Evolutionary conservation across 1,139 yeast species (phyloP), one percentile per base, ranked within the genome.

Genomic region (Kurtzmaniella quercitrusa): DNA sequence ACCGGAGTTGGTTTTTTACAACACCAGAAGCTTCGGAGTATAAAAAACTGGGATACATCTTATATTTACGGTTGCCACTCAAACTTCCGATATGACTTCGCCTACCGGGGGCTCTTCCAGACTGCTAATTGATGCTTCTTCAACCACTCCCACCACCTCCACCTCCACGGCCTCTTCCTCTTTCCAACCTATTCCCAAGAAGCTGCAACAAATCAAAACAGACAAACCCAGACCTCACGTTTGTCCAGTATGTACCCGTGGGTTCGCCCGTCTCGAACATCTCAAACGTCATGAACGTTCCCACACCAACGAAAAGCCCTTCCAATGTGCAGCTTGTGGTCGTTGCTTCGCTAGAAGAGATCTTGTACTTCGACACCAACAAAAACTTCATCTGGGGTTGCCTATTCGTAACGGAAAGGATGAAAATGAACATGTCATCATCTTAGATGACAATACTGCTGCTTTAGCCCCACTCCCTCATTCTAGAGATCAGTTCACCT

Each of bases 121-220:
- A 15, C 11, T 17, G 12, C 18, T 16, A 14, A 15, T 16, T 14
- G 18, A 10, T 10, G 25, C 38, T 8, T n/a, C n/a, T n/a, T n/a
- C n/a, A n/a, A n/a, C n/a, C n/a, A n/a, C n/a, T n/a, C n/a, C n/a
- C n/a, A n/a, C n/a, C n/a, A n/a, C n/a, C n/a, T n/a, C n/a, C n/a
- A n/a, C n/a, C n/a, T n/a, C n/a, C n/a, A n/a, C 38, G 8, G 14
- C 43, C 12, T n/a, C 37, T 12, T 16, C 21, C 2, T 29, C 25
- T 5, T 37, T 17, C 23, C 84, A 82, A 60, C 95, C 95, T 12
- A 88, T 89, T 39, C 96, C 96, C 29, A 85, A 86, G 54, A 89
- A 89, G 58, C 84, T 94, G 9, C 83, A 88, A 43, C 77, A 83
- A 50, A 85, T 87, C 56, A 86, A 89, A 62, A 88, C 93, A 0